Percentiles rank a stretch among this genome's conserved stretches.
phyloP scores from a whole-genome alignment of 805 yeast genomes.

The Lipomyces anomalus region DNA sequence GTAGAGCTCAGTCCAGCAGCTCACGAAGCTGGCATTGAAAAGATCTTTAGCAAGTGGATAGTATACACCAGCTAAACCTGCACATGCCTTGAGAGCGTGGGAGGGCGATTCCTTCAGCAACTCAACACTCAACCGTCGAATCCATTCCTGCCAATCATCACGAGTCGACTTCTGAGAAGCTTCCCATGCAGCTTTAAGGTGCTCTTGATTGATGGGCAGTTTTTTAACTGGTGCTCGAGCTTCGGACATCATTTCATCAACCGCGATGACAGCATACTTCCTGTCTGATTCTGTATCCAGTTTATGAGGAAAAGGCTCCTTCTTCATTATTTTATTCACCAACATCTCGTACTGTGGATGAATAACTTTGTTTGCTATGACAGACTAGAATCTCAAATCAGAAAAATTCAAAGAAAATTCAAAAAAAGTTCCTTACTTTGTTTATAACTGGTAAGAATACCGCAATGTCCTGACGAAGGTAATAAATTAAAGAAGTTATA shows the following conservation, averaged over 20 bases:
- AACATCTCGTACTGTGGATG: constrained; percentile 74
- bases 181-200: constrained; percentile 82
- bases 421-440: too few species aligned
- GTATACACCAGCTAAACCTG: constrained; percentile 78
- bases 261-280: constrained; percentile 42
- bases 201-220: constrained; percentile 60
- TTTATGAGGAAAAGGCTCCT: constrained; percentile 80
- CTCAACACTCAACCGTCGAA: constrained; percentile 77
- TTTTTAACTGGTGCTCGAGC: constrained; percentile 67
- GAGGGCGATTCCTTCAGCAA: constrained; percentile 88
- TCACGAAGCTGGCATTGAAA: constrained; percentile 90
- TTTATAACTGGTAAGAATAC: constrained; percentile 82
- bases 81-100: constrained; percentile 88
- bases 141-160: constrained; percentile 99
- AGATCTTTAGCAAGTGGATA: constrained; percentile 83
- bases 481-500: constrained; percentile 62
- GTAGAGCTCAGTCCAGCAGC: constrained; percentile 90
- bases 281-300: constrained; percentile 54
- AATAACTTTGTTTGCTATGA: constrained; percentile 56
- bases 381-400: too few species aligned
- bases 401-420: too few species aligned
- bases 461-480: constrained; percentile 74
- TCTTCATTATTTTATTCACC: constrained; percentile 67
- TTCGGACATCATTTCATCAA: constrained; percentile 50
- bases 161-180: constrained; percentile 80